Evolutionary conservation across 1,284 basidiomycete genomes (phyloP).

Genomic region (Crucibulum parvulum): DNA sequence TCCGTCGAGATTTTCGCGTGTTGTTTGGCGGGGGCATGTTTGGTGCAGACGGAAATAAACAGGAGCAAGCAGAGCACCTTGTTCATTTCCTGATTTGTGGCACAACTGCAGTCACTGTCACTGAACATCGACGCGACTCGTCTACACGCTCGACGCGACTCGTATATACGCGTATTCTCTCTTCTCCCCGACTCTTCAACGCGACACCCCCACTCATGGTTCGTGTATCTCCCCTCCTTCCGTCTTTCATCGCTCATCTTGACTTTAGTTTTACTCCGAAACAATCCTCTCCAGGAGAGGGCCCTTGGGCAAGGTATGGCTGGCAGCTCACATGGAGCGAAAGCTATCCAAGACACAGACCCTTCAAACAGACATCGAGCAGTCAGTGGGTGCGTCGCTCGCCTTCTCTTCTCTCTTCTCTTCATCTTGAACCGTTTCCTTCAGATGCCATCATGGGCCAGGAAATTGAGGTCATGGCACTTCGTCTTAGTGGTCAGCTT

Average conservation of each 20-base stretch:
- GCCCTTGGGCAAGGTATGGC: slow-evolving; percentile 96
- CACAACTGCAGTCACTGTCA: too few relatives aligned
- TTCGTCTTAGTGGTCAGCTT: slow-evolving; percentile 93
- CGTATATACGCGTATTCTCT: neutral
- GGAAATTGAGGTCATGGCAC: slow-evolving; percentile 89
- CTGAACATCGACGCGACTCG: too few relatives aligned
- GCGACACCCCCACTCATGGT: slow-evolving; percentile 38
- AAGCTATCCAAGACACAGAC: slow-evolving; percentile 97
- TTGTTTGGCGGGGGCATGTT: too few relatives aligned
- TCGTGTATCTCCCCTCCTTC: slow-evolving; percentile 4
- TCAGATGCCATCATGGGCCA: slow-evolving; percentile 89
- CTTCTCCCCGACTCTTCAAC: slow-evolving; percentile 29
- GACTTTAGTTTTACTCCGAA: slow-evolving; percentile 86
- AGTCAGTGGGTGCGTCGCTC: slow-evolving; percentile 81
- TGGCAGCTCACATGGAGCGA: slow-evolving; percentile 98
- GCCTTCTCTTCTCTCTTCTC: neutral
- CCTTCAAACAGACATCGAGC: slow-evolving; percentile 91
- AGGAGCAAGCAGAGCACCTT: too few relatives aligned
- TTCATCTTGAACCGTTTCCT: neutral
- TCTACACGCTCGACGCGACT: too few relatives aligned
- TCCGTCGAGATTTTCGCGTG: too few relatives aligned
- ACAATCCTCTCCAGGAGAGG: slow-evolving; percentile 93
- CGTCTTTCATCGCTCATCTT: neutral
- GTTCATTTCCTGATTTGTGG: too few relatives aligned
- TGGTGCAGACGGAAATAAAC: too few relatives aligned